Conservation (phyloP, 2,329 filamentous ascomycete species). For the Xylariaceae sp. region DNA sequence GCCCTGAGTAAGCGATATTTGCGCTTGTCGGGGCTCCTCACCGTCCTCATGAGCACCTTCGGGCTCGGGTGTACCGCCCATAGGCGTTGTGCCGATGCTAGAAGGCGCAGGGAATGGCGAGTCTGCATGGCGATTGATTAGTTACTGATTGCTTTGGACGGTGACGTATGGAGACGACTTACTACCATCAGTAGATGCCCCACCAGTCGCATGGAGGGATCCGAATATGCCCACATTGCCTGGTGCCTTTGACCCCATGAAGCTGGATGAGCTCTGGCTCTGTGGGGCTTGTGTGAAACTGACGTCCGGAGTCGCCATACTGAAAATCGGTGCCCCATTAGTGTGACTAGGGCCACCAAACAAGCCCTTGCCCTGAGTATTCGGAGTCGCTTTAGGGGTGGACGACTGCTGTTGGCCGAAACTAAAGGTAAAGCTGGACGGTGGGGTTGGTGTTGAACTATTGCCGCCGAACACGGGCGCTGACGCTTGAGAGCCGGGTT, state of each 20-base stretch:
- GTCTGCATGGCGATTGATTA: conserved; percentile 20
- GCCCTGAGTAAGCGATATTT: conserved; percentile 64
- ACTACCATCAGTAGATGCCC: conserved; percentile 42
- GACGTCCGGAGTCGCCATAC: conserved; percentile 28
- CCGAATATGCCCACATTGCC: conserved; percentile 19
- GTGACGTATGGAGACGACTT: conserved; percentile 23
- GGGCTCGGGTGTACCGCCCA: conserved; percentile 56
- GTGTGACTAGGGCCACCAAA: conserved; percentile 29
- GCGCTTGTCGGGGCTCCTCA: conserved; percentile 57
- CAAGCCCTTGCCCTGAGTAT: conserved; percentile 21
- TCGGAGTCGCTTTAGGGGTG: conserved; percentile 24
- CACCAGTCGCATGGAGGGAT: conserved; percentile 32
- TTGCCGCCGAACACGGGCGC: conserved; percentile 23
- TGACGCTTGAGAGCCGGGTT: conserved; percentile 15
- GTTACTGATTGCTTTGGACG: neutral
- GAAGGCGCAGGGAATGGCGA: conserved; percentile 52
- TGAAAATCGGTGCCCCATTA: conserved; percentile 32
- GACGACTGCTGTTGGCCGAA: conserved; percentile 30
- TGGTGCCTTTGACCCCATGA: conserved; percentile 25
- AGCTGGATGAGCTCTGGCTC: conserved; percentile 29
- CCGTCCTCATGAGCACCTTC: conserved; percentile 43
- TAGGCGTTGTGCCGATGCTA: conserved; percentile 57
- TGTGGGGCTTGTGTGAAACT: conserved; percentile 38
- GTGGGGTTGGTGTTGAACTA: conserved; percentile 22
- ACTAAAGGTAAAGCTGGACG: conserved; percentile 27